Base-by-base conservation (phyloP, 176 grass and related monocot genomes). In the Alloteropsis semialata region DNA sequence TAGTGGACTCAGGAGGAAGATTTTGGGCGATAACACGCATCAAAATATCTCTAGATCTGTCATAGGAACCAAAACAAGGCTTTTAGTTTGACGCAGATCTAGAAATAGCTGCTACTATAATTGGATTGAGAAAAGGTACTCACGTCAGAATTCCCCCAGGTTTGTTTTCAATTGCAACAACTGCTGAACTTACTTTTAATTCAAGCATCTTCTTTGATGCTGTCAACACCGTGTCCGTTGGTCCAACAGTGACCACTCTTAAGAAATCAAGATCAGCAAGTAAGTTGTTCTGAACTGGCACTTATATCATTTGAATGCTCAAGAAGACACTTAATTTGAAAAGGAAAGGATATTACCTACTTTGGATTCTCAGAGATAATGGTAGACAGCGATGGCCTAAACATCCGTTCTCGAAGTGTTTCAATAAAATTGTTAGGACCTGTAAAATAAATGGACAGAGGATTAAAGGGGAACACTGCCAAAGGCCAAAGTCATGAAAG, bases 291-390 rank as follows among this genome's bases (percentile, higher is more conserved):
- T 58, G 74, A 32, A 44, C 77, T 54, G 24, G 45, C 19, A 82
- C 18, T 41, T 32, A 22, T 64, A 64, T 81, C 80, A 10, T 48
- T 29, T n/a, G 49, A 84, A 53, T 25, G 6, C 22, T 87, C 15
- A 58, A 57, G 59, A 41, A 39, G 21, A 25, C 49, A 51, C n/a
- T 75, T 19, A 75, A 75, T 80, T 77, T 56, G n/a, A 76, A 87
- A 90, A 89, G 71, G 81, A 84, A 56, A 78, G 87, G 56, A 85
- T 99, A 90, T 96, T 99, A 99, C 91, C 93, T 96, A 99, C 96
- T 99, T 99, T 96, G 93, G 85, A 96, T 99, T 93, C 85, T 99
- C 93, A 84, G 89, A 79, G 46, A 99, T 96, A 58, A 99, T 93
- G 32, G 96, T 99, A 34, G 91, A 91, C 65, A 96, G 77, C 42